Conservation (phyloP, 176 grass and related monocot genomes). For the Triticum turgidum region DNA sequence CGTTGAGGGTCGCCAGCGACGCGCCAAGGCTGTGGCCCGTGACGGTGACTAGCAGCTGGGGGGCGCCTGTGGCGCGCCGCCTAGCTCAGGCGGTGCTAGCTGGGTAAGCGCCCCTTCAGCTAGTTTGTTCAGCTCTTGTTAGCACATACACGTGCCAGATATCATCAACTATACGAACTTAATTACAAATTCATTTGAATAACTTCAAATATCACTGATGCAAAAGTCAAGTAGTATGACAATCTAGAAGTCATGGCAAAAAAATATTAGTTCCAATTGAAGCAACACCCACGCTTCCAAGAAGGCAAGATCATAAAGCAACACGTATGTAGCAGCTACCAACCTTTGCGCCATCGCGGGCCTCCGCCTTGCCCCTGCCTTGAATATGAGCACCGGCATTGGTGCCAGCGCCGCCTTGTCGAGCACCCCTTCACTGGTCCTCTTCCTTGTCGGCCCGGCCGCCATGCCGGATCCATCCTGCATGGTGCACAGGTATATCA, state of each 20-base stretch:
- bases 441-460: background rate
- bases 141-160: too few species aligned
- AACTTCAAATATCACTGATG: background rate
- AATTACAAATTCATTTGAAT: background rate
- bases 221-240: background rate
- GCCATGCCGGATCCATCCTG: background rate
- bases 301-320: background rate
- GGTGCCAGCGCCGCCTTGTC: slow-evolving; percentile 42
- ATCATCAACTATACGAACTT: background rate
- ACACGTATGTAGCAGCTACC: background rate
- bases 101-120: too few species aligned
- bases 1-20: slow-evolving; percentile 70
- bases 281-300: background rate
- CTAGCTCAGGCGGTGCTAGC: too few species aligned
- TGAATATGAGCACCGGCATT: slow-evolving; percentile 30
- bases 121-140: too few species aligned
- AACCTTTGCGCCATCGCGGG: background rate
- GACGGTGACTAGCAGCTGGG: slow-evolving; percentile 38
- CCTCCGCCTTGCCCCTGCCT: too few species aligned
- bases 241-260: background rate
- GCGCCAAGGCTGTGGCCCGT: slow-evolving; percentile 87
- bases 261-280: background rate
- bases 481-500: slow-evolving; percentile 48
- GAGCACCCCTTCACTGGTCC: background rate
- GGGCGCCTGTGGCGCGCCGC: too few species aligned